A percentile compares a stretch with the other conserved stretches of the same genome.
Evolutionary conservation across 2,329 filamentous ascomycete genomes (phyloP).

Genomic region (Zopfia rhizophila): DNA sequence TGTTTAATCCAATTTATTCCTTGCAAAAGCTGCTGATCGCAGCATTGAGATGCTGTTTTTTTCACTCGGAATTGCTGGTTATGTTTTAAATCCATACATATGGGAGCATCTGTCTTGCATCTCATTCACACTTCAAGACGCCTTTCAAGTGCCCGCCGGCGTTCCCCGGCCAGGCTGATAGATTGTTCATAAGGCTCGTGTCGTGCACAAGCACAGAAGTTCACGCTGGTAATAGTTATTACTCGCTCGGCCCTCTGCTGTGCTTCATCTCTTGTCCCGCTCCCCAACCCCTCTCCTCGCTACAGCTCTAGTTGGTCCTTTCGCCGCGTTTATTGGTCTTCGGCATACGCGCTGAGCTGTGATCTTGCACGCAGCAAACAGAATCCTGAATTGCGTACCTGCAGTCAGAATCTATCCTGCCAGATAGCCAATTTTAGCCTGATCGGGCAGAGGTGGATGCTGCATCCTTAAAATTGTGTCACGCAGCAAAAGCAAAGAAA

Average conservation of each 20-base stretch:
- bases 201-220: slow-evolving; percentile 40
- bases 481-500: slow-evolving; percentile 30
- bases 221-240: slow-evolving; percentile 31
- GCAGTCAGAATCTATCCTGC: slow-evolving; percentile 6
- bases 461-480: slow-evolving; percentile 23
- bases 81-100: neutral
- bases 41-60: neutral
- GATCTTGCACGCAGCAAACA: slow-evolving; percentile 27
- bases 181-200: slow-evolving; percentile 32
- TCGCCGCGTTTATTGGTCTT: slow-evolving; percentile 36
- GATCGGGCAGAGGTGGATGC: slow-evolving; percentile 10
- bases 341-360: slow-evolving; percentile 30
- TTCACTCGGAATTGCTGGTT: slow-evolving; percentile 4
- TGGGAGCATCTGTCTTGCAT: slow-evolving; percentile 1
- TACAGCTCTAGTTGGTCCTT: slow-evolving; percentile 35
- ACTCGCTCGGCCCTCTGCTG: slow-evolving; percentile 41
- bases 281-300: slow-evolving; percentile 47
- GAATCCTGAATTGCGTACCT: slow-evolving; percentile 20
- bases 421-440: slow-evolving; percentile 18
- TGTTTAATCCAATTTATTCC: too few species aligned
- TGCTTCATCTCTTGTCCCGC: slow-evolving; percentile 40
- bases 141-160: neutral
- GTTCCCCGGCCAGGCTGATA: slow-evolving; percentile 15
- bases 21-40: slow-evolving; percentile 6
- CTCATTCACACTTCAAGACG: slow-evolving; percentile 1